These are phyloP conservation scores for Fusarium sp. DNA, from an alignment of 2,329 filamentous ascomycete species.

Conservation along the genomic window DNA sequence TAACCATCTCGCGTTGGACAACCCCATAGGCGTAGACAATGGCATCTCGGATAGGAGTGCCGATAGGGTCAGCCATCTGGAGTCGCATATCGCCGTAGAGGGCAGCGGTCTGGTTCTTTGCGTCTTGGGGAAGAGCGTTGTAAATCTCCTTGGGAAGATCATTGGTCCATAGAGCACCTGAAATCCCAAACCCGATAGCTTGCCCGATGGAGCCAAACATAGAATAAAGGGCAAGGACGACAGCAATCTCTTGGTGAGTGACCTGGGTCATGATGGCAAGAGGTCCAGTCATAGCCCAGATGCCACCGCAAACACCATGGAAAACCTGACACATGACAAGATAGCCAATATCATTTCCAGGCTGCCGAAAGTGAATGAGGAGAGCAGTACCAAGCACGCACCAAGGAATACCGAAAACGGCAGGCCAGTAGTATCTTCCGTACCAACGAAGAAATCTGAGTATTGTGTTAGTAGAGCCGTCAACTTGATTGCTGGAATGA, in stretches of 20 bases:
- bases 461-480: constrained; percentile 1
- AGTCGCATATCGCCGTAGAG: constrained; percentile 67
- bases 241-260: constrained; percentile 51
- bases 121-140: constrained; percentile 61
- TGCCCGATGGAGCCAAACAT: constrained; percentile 49
- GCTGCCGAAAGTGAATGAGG: constrained; percentile 48
- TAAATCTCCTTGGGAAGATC: constrained; percentile 58
- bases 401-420: constrained; percentile 62
- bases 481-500: fast-evolving
- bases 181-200: constrained; percentile 51
- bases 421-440: constrained; percentile 65
- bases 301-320: constrained; percentile 63
- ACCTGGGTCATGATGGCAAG: constrained; percentile 50
- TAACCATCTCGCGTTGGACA: constrained; percentile 62
- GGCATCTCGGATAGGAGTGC: constrained; percentile 60
- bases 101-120: constrained; percentile 53
- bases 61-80: constrained; percentile 64
- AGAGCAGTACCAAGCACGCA: constrained; percentile 66
- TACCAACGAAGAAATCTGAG: constrained; percentile 59
- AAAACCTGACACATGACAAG: constrained; percentile 65
- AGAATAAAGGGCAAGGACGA: constrained; percentile 48
- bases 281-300: constrained; percentile 57
- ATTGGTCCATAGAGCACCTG: constrained; percentile 51
- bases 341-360: constrained; percentile 57
- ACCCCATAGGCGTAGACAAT: constrained; percentile 70